These are phyloP conservation scores for Sicyos baderoa DNA, from an alignment of 306 rosid species.

Conservation along the genomic window DNA sequence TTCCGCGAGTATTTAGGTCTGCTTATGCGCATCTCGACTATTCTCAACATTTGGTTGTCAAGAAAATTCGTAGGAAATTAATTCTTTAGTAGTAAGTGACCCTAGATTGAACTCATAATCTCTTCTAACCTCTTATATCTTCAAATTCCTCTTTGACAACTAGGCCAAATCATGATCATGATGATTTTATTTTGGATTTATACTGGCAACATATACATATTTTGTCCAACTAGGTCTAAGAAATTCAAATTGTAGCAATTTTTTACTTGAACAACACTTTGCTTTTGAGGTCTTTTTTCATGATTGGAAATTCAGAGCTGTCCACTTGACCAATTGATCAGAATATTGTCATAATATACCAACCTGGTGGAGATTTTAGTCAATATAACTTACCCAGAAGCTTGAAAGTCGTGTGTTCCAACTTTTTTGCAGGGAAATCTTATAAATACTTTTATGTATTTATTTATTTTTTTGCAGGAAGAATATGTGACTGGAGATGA, in stretches of 20 bases:
- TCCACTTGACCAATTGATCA: not conserved
- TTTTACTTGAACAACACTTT: not conserved
- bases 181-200: too few relatives aligned
- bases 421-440: slow-evolving; percentile 33
- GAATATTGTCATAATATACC: not conserved
- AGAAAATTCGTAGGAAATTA: too few relatives aligned
- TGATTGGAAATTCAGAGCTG: too few relatives aligned
- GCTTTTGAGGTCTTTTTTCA: not conserved
- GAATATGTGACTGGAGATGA: slow-evolving; percentile 67
- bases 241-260: not conserved
- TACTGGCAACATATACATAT: not conserved
- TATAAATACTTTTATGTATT: too few relatives aligned
- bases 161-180: too few relatives aligned
- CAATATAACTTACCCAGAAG: not conserved
- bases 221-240: not conserved
- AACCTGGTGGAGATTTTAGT: not conserved
- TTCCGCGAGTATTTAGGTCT: not conserved
- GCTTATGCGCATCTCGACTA: too few relatives aligned
- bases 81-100: too few relatives aligned
- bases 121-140: too few relatives aligned
- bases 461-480: slow-evolving; percentile 75
- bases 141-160: too few relatives aligned
- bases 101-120: too few relatives aligned
- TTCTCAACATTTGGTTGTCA: too few relatives aligned
- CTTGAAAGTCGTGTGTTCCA: not conserved